phyloP scores from a whole-genome alignment of 129 eudicot species.

The Pulicaria dysenterica region DNA sequence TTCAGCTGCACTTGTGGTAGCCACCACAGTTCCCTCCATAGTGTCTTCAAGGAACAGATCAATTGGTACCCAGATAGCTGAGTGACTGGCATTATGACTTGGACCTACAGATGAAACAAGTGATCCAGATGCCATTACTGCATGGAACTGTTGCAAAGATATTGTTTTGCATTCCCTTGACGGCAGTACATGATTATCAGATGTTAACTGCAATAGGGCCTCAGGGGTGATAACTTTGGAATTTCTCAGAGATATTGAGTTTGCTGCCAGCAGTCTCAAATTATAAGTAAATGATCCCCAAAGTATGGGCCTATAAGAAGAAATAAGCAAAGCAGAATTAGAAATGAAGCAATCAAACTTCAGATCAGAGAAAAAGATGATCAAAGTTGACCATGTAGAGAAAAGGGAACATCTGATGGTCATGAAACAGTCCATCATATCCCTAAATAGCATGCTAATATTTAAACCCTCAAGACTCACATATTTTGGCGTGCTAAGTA shows the following conservation, averaged over 20 bases:
- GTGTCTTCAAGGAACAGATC: constrained; percentile 88
- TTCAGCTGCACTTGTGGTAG: constrained; percentile 90
- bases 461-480: constrained; percentile 39
- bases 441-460: constrained; percentile 12
- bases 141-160: constrained; percentile 67
- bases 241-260: constrained; percentile 63
- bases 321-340: constrained; percentile 28
- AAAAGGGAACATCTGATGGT: constrained; percentile 10
- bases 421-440: neutral
- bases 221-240: constrained; percentile 68
- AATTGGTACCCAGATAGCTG: constrained; percentile 82
- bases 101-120: constrained; percentile 70
- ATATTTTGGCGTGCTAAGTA: constrained; percentile 76
- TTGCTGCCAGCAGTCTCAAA: constrained; percentile 58
- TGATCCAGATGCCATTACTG: constrained; percentile 69
- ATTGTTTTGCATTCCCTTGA: constrained; percentile 57
- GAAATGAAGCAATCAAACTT: constrained; percentile 20
- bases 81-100: constrained; percentile 57
- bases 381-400: constrained; percentile 5
- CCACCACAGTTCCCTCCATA: constrained; percentile 76
- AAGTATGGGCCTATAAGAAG: constrained; percentile 56
- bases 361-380: constrained; percentile 23
- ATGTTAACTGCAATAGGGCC: constrained; percentile 67
- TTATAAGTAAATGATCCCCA: constrained; percentile 67
- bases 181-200: constrained; percentile 49